Percentiles rank a stretch among this genome's conserved stretches.
phyloP scores from a whole-genome alignment of 805 yeast species.

The Kregervanrija pseudodelftensis region DNA sequence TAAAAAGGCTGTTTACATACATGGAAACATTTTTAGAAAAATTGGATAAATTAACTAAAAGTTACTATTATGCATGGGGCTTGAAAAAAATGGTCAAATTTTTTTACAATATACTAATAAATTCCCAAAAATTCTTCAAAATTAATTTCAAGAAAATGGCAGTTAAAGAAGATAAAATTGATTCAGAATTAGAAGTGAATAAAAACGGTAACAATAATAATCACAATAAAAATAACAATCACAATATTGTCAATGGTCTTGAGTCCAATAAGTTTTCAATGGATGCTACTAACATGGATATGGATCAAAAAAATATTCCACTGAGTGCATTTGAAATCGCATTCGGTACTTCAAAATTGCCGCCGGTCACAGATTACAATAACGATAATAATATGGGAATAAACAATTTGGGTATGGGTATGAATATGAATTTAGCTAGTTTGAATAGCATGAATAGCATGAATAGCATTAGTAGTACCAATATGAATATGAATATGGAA shows the following conservation, averaged over 20 bases:
- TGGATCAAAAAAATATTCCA: not conserved
- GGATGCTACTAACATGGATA: not conserved
- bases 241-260: not conserved
- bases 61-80: conserved; percentile 41
- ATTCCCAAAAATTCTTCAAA: conserved; percentile 29
- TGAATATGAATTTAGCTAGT: not conserved
- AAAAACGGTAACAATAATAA: conserved; percentile 1
- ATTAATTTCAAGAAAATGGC: conserved; percentile 24
- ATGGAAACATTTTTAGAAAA: conserved; percentile 29
- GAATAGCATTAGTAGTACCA: not conserved
- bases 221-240: not conserved
- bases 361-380: conserved; percentile 29
- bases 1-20: conserved; percentile 27
- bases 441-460: conserved; percentile 3
- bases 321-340: conserved; percentile 27
- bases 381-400: conserved; percentile 5
- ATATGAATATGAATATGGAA: not conserved
- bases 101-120: conserved; percentile 28
- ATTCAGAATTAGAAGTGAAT: not conserved
- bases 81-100: conserved; percentile 35
- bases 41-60: conserved; percentile 29
- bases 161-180: not conserved
- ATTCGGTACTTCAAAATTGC: conserved; percentile 29
- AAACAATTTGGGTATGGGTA: not conserved
- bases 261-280: not conserved